Percentiles rank a stretch among this genome's conserved stretches.
Conservation (phyloP, 768 basidiomycete species). For the Leccinum imitatum region DNA sequence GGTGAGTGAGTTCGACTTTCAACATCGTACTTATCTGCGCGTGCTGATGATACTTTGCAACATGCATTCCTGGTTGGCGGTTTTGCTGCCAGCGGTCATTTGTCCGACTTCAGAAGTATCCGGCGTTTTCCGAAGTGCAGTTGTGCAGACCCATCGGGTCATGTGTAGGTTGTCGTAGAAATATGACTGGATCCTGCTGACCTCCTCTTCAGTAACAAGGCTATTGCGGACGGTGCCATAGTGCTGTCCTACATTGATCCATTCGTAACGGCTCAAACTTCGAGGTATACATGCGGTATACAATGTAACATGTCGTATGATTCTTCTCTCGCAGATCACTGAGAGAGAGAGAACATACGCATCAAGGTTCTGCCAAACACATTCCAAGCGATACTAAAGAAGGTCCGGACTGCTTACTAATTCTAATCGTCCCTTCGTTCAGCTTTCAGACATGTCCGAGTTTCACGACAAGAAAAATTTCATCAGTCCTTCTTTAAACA, state of each 20-base stretch:
- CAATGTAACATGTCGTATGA: conserved; percentile 31
- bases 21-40: neutral
- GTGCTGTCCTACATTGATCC: conserved; percentile 40
- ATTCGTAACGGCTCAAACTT: conserved; percentile 43
- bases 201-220: conserved; percentile 37
- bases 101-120: conserved; percentile 42
- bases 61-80: conserved; percentile 50
- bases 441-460: conserved; percentile 4
- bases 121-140: conserved; percentile 38
- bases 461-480: conserved; percentile 21
- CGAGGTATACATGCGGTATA: conserved; percentile 41
- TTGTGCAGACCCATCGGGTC: conserved; percentile 46
- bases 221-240: conserved; percentile 50
- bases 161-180: conserved; percentile 35
- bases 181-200: neutral
- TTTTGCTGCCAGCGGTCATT: conserved; percentile 48
- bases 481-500: conserved; percentile 8
- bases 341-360: conserved; percentile 23
- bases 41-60: conserved; percentile 10
- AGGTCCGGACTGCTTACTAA: conserved; percentile 20
- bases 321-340: conserved; percentile 25
- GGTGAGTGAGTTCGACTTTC: neutral
- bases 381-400: conserved; percentile 38
- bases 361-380: conserved; percentile 27
- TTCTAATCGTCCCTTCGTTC: no score